Evolutionary conservation across 2,329 filamentous ascomycete species (phyloP).

Genomic region (Calonectria montana): DNA sequence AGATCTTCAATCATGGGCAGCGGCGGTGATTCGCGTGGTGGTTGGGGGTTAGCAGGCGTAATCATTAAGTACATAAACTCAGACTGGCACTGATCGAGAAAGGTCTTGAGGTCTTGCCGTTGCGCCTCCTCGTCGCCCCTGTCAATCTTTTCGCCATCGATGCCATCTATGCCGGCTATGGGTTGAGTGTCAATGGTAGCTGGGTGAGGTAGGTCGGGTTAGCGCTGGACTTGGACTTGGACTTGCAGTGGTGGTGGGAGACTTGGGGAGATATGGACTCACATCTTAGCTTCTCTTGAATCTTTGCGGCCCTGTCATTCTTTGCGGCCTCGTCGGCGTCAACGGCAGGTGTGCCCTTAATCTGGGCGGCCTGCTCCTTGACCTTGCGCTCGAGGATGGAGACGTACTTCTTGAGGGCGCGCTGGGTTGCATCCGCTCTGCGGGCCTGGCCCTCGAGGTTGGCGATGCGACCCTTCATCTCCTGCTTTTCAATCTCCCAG

Average conservation of each 20-base stretch:
- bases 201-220: slow-evolving; percentile 36
- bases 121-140: slow-evolving; percentile 60
- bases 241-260: too few relatives aligned
- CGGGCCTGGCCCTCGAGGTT: slow-evolving; percentile 90
- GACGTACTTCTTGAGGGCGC: slow-evolving; percentile 90
- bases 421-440: slow-evolving; percentile 88
- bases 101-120: slow-evolving; percentile 66
- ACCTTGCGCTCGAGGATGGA: slow-evolving; percentile 89
- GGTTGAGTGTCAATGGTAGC: slow-evolving; percentile 57
- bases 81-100: slow-evolving; percentile 73
- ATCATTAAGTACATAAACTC: slow-evolving; percentile 78
- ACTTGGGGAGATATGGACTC: slow-evolving; percentile 34
- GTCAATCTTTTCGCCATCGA: slow-evolving; percentile 57
- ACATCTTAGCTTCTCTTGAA: slow-evolving; percentile 69
- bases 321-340: slow-evolving; percentile 59
- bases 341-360: slow-evolving; percentile 58
- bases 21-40: slow-evolving; percentile 71
- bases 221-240: slow-evolving; percentile 16
- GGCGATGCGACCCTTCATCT: slow-evolving; percentile 98
- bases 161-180: slow-evolving; percentile 57
- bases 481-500: slow-evolving; percentile 98
- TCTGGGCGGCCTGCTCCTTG: slow-evolving; percentile 82
- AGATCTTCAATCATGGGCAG: slow-evolving; percentile 69
- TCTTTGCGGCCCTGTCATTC: slow-evolving; percentile 63
- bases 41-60: slow-evolving; percentile 72